phyloP scores from a whole-genome alignment of 257 asterid species.

The Fraxinus quadrangulata region DNA sequence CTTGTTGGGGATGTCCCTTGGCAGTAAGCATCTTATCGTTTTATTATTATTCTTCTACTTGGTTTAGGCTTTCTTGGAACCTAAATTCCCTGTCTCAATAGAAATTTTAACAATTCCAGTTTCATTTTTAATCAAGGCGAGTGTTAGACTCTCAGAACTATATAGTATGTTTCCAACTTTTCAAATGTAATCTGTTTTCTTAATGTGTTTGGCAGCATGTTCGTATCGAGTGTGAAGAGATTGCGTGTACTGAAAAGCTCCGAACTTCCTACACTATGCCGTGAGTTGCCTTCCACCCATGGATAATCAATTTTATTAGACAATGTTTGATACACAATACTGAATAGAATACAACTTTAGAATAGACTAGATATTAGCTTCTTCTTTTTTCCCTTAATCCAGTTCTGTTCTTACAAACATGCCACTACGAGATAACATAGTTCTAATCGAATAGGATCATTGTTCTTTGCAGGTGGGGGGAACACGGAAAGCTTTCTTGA shows the following conservation, averaged over 20 bases:
- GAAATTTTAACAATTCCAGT: neutral
- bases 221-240: conserved; percentile 84
- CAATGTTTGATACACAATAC: neutral
- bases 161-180: too few species aligned
- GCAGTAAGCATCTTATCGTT: conserved; percentile 73
- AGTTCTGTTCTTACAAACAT: neutral
- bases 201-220: conserved; percentile 62
- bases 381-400: neutral
- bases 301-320: neutral
- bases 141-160: neutral
- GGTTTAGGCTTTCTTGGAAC: conserved; percentile 15
- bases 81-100: neutral
- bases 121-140: too few species aligned
- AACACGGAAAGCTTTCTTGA: conserved; percentile 43
- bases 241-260: conserved; percentile 86
- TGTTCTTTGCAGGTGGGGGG: conserved; percentile 52
- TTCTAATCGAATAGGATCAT: neutral
- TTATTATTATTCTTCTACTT: conserved; percentile 10
- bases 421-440: neutral
- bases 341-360: neutral
- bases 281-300: conserved; percentile 47
- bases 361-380: neutral
- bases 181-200: neutral
- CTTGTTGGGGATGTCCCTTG: conserved; percentile 98
- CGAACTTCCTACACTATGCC: conserved; percentile 56